Evolutionary conservation across 495 filamentous ascomycete species (phyloP).

Genomic region (Neurospora tetraspora): DNA sequence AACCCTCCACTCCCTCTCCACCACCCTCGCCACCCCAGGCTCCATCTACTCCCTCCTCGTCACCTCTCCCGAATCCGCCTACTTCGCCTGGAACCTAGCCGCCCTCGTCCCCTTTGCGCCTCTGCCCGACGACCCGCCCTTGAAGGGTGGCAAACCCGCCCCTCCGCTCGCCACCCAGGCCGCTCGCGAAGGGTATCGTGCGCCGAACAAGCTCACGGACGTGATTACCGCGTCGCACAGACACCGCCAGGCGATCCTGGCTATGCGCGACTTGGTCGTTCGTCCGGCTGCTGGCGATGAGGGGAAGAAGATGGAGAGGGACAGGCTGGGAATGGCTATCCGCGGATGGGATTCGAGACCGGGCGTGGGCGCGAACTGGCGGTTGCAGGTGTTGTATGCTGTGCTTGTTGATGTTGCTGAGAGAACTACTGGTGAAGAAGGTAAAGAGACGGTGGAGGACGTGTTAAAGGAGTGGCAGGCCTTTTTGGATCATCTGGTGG

Average conservation of each 20-base stretch:
- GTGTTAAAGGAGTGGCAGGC: conserved; percentile 40
- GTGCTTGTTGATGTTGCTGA: conserved; percentile 56
- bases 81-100: conserved; percentile 65
- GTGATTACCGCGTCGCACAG: conserved; percentile 54
- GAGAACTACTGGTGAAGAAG: conserved; percentile 9
- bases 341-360: conserved; percentile 56
- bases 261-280: conserved; percentile 41
- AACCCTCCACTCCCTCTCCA: conserved; percentile 35
- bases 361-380: conserved; percentile 48
- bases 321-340: conserved; percentile 62
- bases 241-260: conserved; percentile 49
- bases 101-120: conserved; percentile 68
- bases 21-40: conserved; percentile 32
- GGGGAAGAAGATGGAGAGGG: conserved; percentile 26
- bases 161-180: conserved; percentile 42
- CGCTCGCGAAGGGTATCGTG: conserved; percentile 69
- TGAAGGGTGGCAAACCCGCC: conserved; percentile 34
- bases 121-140: conserved; percentile 34
- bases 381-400: conserved; percentile 58
- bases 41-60: conserved; percentile 47
- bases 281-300: conserved; percentile 18
- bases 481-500: conserved; percentile 46
- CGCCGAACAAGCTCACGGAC: conserved; percentile 58
- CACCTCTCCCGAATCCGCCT: conserved; percentile 47
- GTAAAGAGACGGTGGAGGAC: conserved; percentile 20